phyloP scores from a whole-genome alignment of 768 basidiomycete species.

The Macrolepiota dolichaula region DNA sequence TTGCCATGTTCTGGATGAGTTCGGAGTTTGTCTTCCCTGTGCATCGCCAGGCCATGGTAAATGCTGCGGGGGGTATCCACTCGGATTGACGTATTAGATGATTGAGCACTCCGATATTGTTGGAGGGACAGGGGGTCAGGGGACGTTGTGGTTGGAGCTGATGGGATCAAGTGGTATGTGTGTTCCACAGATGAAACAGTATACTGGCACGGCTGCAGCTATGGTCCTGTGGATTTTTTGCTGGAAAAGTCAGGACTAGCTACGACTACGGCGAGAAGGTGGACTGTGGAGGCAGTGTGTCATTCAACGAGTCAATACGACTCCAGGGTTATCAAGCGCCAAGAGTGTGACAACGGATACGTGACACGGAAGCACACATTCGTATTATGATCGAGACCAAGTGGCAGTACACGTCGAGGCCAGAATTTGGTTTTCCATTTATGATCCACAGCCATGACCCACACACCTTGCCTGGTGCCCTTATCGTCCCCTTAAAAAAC shows the following conservation, averaged over 20 bases:
- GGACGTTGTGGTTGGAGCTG: conserved; percentile 1
- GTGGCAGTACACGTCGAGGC: conserved; percentile 1
- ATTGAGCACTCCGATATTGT: not conserved
- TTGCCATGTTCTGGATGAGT: conserved; percentile 66
- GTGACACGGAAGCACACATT: not conserved
- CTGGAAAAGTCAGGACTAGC: not conserved
- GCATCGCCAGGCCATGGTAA: conserved; percentile 79
- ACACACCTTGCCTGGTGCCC: not conserved
- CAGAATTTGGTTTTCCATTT: not conserved
- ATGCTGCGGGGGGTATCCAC: not conserved
- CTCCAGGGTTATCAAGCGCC: not conserved
- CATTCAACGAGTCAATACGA: not conserved
- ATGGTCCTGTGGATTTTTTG: not conserved
- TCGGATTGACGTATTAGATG: not conserved
- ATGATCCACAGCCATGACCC: not conserved
- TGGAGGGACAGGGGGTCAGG: not conserved
- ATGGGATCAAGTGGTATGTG: conserved; percentile 7
- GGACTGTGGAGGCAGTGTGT: not conserved
- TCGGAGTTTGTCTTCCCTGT: conserved; percentile 67
- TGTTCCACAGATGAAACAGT: not conserved
- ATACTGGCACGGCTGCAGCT: not conserved
- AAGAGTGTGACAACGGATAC: not conserved
- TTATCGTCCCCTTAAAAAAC: not conserved
- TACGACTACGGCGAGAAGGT: not conserved
- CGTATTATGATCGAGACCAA: too few species aligned